Base-by-base conservation (phyloP, 2,329 filamentous ascomycete species). In the Venturiaceae sp. region DNA sequence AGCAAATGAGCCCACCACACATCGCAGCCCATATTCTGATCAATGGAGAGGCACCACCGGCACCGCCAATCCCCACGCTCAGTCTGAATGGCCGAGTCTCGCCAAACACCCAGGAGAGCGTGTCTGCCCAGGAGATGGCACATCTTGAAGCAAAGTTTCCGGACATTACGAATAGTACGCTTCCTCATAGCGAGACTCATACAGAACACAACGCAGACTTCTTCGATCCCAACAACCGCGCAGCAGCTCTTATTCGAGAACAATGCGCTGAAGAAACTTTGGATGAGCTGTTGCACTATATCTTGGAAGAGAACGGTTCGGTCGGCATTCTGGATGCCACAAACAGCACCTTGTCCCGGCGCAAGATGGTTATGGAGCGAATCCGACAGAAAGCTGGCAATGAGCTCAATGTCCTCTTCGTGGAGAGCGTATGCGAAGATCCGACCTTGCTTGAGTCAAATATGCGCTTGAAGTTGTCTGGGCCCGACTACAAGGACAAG, bases 311-410 rank as follows among this genome's bases (percentile, higher is more conserved):
- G 57, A 90, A 87, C 30, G 94, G 94, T 52, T 89, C 91, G 32
- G 90, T 97, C 9, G 94, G 94, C 37, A 97, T 99, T 62, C 83
- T 99, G 13, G 94, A 99, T 73, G 94, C 94, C 7, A 99, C 94
- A 7, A 99, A 99, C 75, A 96, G 92, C 75, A 99, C 94, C 0
- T 80, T 95, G 54, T 83, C 90, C 62, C 86, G 94, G 37, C 84
- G 94, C 54, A 86, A 92, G 72, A 81, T 88, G 28, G 82, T 99
- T 58, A 90, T 95, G 66, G 83, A 92, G 61, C 87, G 84, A 64
- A 90, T 97, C 67, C 88, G 89, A 66, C 77, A 85, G 56, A 83
- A 89, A 56, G 92, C 95, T 64, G 91, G 92, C 2, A 88, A 89
- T 61, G 83, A 85, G 63, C 79, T 99, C 23, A 92, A 92, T 33